Conservation (phyloP, 23 red algal genomes). For the Gracilaria caudata region DNA sequence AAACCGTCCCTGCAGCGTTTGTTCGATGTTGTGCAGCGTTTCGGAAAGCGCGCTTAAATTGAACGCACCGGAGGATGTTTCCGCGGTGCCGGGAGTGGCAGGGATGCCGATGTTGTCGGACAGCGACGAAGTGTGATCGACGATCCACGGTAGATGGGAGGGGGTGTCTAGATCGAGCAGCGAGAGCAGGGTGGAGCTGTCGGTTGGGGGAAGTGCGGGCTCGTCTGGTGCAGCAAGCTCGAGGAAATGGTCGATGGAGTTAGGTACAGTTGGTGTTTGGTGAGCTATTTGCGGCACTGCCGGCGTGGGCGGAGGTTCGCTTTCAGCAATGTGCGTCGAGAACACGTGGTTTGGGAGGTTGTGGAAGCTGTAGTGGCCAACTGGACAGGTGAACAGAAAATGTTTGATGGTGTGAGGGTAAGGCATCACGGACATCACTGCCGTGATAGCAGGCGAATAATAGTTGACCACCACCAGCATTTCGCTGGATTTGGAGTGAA, state of each 20-base stretch:
- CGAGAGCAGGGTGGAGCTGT: neutral
- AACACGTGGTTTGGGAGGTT: constrained; percentile 16
- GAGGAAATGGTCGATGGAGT: neutral
- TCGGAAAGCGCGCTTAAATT: constrained; percentile 1
- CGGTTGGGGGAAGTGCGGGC: neutral
- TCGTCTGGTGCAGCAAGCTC: neutral
- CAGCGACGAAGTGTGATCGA: neutral
- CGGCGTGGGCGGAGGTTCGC: neutral
- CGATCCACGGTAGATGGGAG: constrained; percentile 17
- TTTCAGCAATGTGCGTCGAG: neutral
- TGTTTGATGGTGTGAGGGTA: neutral
- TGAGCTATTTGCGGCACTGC: neutral
- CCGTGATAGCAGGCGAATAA: neutral
- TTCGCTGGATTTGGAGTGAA: neutral
- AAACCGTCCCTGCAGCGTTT: constrained; percentile 27
- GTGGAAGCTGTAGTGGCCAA: neutral
- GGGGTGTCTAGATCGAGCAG: neutral
- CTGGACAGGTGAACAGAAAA: neutral
- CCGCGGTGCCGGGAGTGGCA: constrained; percentile 16
- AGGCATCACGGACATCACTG: neutral
- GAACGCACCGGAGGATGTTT: constrained; percentile 53
- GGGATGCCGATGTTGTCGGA: constrained; percentile 45
- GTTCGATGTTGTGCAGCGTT: constrained; percentile 20
- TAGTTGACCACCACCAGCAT: neutral
- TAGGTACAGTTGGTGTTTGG: neutral